Percentiles rank a stretch among this genome's conserved stretches.
These are phyloP conservation scores for Fusarium sp. DNA, from an alignment of 2,329 filamentous ascomycete species.

Conservation along the genomic window DNA sequence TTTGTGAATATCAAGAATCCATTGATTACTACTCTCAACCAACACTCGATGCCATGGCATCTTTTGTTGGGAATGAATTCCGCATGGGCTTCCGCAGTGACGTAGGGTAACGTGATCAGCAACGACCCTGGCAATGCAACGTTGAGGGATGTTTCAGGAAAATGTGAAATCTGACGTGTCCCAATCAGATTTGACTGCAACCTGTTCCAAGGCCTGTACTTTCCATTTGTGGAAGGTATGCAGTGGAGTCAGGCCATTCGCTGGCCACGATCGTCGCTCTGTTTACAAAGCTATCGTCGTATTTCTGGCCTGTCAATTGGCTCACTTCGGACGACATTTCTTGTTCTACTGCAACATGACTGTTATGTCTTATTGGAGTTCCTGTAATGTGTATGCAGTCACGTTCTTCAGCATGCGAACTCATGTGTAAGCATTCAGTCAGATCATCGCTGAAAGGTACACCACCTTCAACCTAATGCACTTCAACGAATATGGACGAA, in stretches of 20 bases:
- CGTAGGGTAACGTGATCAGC: not conserved
- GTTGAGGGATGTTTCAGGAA: not conserved
- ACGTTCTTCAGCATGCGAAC: not conserved
- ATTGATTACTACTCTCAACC: not conserved
- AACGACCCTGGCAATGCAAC: not conserved
- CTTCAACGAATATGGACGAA: not conserved
- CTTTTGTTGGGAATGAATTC: not conserved
- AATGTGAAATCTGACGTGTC: not conserved
- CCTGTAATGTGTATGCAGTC: not conserved
- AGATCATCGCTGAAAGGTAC: not conserved
- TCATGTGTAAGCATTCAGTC: not conserved
- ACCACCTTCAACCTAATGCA: not conserved
- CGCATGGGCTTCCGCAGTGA: not conserved
- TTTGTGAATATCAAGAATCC: not conserved
- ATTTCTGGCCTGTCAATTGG: not conserved
- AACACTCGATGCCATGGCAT: not conserved
- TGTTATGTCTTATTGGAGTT: not conserved
- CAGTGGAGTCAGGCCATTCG: not conserved
- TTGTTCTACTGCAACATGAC: not conserved
- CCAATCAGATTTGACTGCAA: not conserved
- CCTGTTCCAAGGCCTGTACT: not conserved
- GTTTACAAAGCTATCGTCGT: not conserved
- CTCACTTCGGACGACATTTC: not conserved
- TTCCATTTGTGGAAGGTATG: not conserved
- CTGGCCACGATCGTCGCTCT: not conserved